Evolutionary conservation across 768 basidiomycete genomes (phyloP).

Genomic region (Tubosaeta brunneosetosa): DNA sequence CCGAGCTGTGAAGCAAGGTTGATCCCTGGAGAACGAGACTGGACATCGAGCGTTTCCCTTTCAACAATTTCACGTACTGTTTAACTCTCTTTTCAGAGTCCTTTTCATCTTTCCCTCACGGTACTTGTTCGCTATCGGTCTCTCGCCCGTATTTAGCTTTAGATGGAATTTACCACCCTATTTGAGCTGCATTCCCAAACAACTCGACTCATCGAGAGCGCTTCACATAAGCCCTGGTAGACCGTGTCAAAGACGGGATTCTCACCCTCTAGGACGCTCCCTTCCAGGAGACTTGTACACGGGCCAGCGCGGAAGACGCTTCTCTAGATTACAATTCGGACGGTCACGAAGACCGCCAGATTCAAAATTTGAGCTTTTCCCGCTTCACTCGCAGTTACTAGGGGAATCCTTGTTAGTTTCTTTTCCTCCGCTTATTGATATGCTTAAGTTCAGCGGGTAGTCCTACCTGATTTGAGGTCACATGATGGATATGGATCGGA

Average conservation of each 20-base stretch:
- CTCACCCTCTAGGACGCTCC: constrained; percentile 76
- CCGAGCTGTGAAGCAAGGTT: constrained; percentile 48
- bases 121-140: constrained; percentile 83
- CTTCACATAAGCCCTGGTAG: constrained; percentile 60
- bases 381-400: constrained; percentile 85
- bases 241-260: constrained; percentile 62
- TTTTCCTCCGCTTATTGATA: constrained; percentile 90
- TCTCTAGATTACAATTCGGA: constrained; percentile 80
- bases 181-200: constrained; percentile 82
- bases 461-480: constrained; percentile 81
- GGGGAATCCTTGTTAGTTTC: constrained; percentile 88
- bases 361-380: constrained; percentile 83
- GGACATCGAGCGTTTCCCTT: constrained; percentile 75
- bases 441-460: constrained; percentile 86
- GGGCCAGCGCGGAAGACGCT: constrained; percentile 65
- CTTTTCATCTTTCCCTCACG: constrained; percentile 81
- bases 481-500: no score
- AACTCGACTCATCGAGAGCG: constrained; percentile 77
- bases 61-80: constrained; percentile 79
- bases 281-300: constrained; percentile 78
- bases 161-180: constrained; percentile 81
- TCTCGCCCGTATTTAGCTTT: constrained; percentile 80
- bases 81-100: constrained; percentile 78
- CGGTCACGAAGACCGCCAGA: constrained; percentile 55
- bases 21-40: constrained; percentile 54